These are phyloP conservation scores for Trifolium repens DNA, from an alignment of 306 rosid genomes.

Conservation along the genomic window DNA sequence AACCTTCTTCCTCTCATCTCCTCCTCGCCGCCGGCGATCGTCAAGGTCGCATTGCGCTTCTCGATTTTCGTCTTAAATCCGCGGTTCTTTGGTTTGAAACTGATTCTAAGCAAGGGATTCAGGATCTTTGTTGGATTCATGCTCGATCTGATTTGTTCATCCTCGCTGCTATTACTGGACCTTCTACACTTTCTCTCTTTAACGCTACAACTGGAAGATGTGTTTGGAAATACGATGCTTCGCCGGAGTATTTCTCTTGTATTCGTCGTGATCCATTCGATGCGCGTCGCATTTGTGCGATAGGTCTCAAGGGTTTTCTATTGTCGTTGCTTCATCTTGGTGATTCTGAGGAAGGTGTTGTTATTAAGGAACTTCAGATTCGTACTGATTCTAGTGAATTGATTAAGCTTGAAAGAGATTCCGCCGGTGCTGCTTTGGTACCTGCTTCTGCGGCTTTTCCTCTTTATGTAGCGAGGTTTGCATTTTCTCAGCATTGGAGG, in stretches of 20 bases:
- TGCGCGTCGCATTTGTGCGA: slow-evolving; percentile 73
- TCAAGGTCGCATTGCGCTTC: slow-evolving; percentile 85
- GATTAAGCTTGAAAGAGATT: slow-evolving; percentile 73
- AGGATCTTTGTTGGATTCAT: slow-evolving; percentile 95
- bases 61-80: slow-evolving; percentile 70
- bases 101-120: slow-evolving; percentile 62
- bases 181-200: slow-evolving; percentile 72
- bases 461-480: slow-evolving; percentile 55
- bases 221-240: slow-evolving; percentile 86
- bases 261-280: slow-evolving; percentile 92
- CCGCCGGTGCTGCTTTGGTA: slow-evolving; percentile 35
- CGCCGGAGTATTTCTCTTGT: slow-evolving; percentile 69
- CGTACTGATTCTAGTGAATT: slow-evolving; percentile 62
- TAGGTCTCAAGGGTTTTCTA: slow-evolving; percentile 82
- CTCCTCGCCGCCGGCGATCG: slow-evolving; percentile 90
- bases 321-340: slow-evolving; percentile 69
- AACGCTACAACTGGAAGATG: slow-evolving; percentile 70
- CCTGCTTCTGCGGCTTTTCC: slow-evolving; percentile 76
- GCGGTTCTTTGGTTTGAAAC: slow-evolving; percentile 78
- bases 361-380: slow-evolving; percentile 74
- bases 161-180: slow-evolving; percentile 74
- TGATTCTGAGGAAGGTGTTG: slow-evolving; percentile 61
- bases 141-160: slow-evolving; percentile 68
- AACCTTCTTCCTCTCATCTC: slow-evolving; percentile 83
- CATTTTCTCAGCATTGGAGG: slow-evolving; percentile 85